Percentiles rank a stretch among this genome's conserved stretches.
These are phyloP conservation scores for Malus sieversii DNA, from an alignment of 306 rosid genomes.

Conservation along the genomic window DNA sequence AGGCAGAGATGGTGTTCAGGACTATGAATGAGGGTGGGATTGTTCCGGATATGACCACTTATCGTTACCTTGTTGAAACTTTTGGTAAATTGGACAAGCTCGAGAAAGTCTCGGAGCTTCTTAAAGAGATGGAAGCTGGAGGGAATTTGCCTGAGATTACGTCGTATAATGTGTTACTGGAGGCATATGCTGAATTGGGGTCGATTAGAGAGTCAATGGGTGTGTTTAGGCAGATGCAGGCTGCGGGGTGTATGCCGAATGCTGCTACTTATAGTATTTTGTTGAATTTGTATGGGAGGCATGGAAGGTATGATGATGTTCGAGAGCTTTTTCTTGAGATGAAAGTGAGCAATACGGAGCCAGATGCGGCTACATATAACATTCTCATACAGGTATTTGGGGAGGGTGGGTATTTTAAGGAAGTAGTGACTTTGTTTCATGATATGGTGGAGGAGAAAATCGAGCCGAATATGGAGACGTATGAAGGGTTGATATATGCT, in stretches of 20 bases:
- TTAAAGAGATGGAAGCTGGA: slow-evolving; percentile 76
- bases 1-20: slow-evolving; percentile 89
- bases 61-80: slow-evolving; percentile 67
- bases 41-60: slow-evolving; percentile 75
- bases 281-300: slow-evolving; percentile 73
- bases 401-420: slow-evolving; percentile 91
- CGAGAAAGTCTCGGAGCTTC: slow-evolving; percentile 70
- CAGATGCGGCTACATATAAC: slow-evolving; percentile 82
- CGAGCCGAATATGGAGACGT: slow-evolving; percentile 88
- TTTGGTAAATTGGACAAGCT: slow-evolving; percentile 68
- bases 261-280: slow-evolving; percentile 71
- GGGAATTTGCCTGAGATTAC: slow-evolving; percentile 81
- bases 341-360: slow-evolving; percentile 85
- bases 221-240: slow-evolving; percentile 95
- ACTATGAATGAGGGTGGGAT: slow-evolving; percentile 92
- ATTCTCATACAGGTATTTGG: slow-evolving; percentile 94
- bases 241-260: slow-evolving; percentile 73
- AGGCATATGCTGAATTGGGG: slow-evolving; percentile 64
- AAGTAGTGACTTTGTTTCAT: slow-evolving; percentile 94
- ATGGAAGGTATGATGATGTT: slow-evolving; percentile 84
- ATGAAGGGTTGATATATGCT: slow-evolving; percentile 81
- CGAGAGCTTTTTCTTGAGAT: slow-evolving; percentile 89
- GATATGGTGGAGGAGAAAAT: slow-evolving; percentile 91
- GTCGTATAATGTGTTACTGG: slow-evolving; percentile 78
- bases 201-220: slow-evolving; percentile 64